A percentile compares a stretch with the other conserved stretches of the same genome.
Conservation (phyloP, 2,329 filamentous ascomycete species). For the Orbilia blumenaviensis region DNA sequence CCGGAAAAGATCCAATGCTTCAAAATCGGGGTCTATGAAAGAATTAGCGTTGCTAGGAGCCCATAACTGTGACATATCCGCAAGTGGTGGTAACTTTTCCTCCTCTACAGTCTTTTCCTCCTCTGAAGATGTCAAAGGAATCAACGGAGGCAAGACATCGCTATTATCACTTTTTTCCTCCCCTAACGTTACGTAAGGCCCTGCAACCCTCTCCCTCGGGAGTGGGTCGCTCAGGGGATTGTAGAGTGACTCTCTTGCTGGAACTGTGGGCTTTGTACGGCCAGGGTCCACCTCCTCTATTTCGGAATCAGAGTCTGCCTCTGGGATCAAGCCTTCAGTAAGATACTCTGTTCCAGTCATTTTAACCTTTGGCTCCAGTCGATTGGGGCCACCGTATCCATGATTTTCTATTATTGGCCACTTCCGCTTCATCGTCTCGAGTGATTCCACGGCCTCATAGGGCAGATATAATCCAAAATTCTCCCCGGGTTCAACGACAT, state of each 20-base stretch:
- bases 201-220: not conserved
- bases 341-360: not conserved
- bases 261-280: not conserved
- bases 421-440: not conserved
- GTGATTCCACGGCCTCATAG: not conserved
- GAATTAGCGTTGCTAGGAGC: not conserved
- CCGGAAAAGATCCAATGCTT: not conserved
- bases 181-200: not conserved
- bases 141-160: not conserved
- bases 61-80: not conserved
- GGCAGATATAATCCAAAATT: not conserved
- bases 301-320: not conserved
- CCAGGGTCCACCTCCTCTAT: not conserved
- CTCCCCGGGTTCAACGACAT: not conserved
- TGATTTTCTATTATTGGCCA: constrained; percentile 20
- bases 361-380: not conserved
- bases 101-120: no score
- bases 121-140: not conserved
- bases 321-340: not conserved
- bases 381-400: not conserved
- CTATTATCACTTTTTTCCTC: not conserved
- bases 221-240: not conserved
- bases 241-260: not conserved
- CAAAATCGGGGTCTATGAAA: not conserved
- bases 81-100: not conserved